Conservation (phyloP, 306 rosid species). For the Malus sylvestris region DNA sequence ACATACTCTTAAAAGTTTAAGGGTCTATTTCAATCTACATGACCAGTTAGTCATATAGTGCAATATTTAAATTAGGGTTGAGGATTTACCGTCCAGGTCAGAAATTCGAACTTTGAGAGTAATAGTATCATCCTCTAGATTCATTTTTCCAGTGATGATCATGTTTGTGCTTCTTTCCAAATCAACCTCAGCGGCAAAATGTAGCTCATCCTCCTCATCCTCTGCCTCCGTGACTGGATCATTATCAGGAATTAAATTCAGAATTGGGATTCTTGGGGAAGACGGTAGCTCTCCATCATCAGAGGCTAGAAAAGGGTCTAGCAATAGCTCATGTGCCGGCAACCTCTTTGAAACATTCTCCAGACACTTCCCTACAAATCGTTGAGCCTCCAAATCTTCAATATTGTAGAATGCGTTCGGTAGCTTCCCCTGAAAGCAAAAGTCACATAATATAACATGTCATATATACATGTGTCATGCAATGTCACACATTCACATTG, state of each 20-base stretch:
- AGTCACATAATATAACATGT: not conserved
- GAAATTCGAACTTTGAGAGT: conserved; percentile 58
- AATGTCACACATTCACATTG: not conserved
- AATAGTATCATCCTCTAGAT: conserved; percentile 52
- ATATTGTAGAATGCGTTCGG: conserved; percentile 62
- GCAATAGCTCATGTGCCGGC: conserved; percentile 61
- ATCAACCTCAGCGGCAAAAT: conserved; percentile 8
- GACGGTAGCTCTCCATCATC: conserved; percentile 24
- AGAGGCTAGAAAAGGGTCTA: conserved; percentile 64
- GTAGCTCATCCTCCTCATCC: not conserved
- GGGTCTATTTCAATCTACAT: not conserved
- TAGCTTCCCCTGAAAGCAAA: conserved; percentile 54
- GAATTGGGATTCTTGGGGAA: conserved; percentile 9
- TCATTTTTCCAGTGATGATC: conserved; percentile 68
- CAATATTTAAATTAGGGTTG: not conserved
- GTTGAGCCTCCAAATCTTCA: conserved; percentile 53
- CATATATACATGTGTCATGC: not conserved
- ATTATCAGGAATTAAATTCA: not conserved
- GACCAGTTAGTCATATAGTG: not conserved
- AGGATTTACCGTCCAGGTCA: conserved; percentile 37
- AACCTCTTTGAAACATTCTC: conserved; percentile 55
- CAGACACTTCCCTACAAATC: conserved; percentile 71
- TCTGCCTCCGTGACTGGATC: not conserved
- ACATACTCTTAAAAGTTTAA: not conserved
- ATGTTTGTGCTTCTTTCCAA: conserved; percentile 38